A percentile compares a stretch with the other conserved stretches of the same genome.
Evolutionary conservation across 192 early-diverging fungal genomes (phyloP).

Genomic region (Obelidium mucronatum): DNA sequence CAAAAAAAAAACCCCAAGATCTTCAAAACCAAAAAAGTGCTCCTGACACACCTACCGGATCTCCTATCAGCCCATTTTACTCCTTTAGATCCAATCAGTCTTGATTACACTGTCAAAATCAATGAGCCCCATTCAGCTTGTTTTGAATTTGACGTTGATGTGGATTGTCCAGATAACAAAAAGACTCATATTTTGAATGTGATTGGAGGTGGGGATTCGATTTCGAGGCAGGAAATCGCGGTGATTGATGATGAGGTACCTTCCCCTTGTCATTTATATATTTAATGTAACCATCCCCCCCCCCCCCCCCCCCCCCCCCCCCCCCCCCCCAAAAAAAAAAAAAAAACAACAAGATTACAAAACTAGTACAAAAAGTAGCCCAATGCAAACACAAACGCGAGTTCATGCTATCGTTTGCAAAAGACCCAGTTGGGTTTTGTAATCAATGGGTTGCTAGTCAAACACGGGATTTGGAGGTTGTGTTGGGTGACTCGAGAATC

Average conservation of each 20-base stretch:
- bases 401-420: constrained; percentile 87
- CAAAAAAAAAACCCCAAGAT: too few relatives aligned
- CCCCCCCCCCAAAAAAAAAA: neutral
- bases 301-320: too few relatives aligned
- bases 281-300: too few relatives aligned
- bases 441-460: constrained; percentile 94
- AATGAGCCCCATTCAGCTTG: constrained; percentile 82
- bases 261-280: neutral
- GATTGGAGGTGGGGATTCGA: constrained; percentile 26
- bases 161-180: constrained; percentile 74
- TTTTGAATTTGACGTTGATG: constrained; percentile 92
- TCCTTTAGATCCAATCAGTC: constrained; percentile 85
- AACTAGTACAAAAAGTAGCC: constrained; percentile 84
- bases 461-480: constrained; percentile 86
- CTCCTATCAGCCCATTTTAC: constrained; percentile 76
- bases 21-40: constrained; percentile 69
- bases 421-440: constrained; percentile 87
- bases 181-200: constrained; percentile 63
- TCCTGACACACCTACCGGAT: constrained; percentile 84
- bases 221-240: constrained; percentile 45
- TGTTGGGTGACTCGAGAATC: constrained; percentile 77
- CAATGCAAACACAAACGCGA: constrained; percentile 90
- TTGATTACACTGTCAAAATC: constrained; percentile 87
- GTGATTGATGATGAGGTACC: constrained; percentile 57
- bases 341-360: constrained; percentile 60